Conservation (phyloP, 2,329 filamentous ascomycete species). For the Byssochlamys sp. region DNA sequence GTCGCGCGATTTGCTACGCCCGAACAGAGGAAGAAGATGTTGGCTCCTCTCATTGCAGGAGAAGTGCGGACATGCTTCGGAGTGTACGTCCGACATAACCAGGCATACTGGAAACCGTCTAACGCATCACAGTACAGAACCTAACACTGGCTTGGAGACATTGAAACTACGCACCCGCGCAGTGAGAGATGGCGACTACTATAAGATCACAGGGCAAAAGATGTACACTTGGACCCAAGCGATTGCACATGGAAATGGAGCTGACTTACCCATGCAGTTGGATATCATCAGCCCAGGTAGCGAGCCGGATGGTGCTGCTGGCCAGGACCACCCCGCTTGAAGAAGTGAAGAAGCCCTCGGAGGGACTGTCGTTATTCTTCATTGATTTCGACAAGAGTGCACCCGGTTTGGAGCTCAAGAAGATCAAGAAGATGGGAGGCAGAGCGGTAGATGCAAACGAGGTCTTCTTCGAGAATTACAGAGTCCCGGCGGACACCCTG, state of each 20-base stretch:
- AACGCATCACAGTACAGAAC: constrained; percentile 51
- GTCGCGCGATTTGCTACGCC: constrained; percentile 62
- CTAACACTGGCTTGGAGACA: constrained; percentile 70
- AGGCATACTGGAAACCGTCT: background rate
- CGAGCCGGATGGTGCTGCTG: constrained; percentile 71
- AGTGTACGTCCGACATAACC: constrained; percentile 35
- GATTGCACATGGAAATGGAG: background rate
- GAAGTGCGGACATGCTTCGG: constrained; percentile 68
- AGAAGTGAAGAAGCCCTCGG: constrained; percentile 58
- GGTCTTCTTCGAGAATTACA: constrained; percentile 75
- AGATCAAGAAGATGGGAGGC: constrained; percentile 78
- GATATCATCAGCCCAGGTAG: constrained; percentile 78
- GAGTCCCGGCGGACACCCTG: constrained; percentile 52
- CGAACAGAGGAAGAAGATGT: constrained; percentile 53
- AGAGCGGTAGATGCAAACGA: constrained; percentile 76
- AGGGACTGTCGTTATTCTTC: constrained; percentile 70
- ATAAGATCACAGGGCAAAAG: constrained; percentile 66
- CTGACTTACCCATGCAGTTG: constrained; percentile 37
- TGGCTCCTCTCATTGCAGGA: constrained; percentile 63
- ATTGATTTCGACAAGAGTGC: constrained; percentile 59
- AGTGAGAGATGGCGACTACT: constrained; percentile 50
- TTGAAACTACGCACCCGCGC: constrained; percentile 60
- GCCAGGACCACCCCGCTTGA: constrained; percentile 64
- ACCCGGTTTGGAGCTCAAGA: constrained; percentile 56
- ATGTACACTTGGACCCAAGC: constrained; percentile 35